phyloP scores from a whole-genome alignment of 73 alveolate genomes.

The Paramecium biaurelia region DNA sequence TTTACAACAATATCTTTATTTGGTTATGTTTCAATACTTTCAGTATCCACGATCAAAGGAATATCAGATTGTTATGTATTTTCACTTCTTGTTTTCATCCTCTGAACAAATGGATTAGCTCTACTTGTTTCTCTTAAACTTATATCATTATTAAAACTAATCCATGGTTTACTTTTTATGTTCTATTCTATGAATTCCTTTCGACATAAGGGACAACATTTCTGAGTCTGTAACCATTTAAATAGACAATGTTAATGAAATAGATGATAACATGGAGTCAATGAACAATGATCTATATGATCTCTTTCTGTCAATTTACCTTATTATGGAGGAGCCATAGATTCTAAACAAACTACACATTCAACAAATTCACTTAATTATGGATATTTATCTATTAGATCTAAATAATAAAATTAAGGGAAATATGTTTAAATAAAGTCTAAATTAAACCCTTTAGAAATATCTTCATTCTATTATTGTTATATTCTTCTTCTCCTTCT shows the following conservation, averaged over 20 bases:
- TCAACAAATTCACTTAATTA: conserved; percentile 17
- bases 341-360: conserved; percentile 38
- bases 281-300: neutral
- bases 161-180: conserved; percentile 11
- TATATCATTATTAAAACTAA: neutral
- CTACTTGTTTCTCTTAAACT: conserved; percentile 20
- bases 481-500: conserved; percentile 11
- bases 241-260: conserved; percentile 44
- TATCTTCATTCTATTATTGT: neutral
- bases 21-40: neutral
- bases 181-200: neutral
- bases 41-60: neutral
- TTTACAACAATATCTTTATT: neutral
- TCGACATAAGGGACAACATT: conserved; percentile 38
- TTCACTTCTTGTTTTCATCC: conserved; percentile 46
- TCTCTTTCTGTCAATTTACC: conserved; percentile 5
- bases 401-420: neutral
- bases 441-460: neutral
- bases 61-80: conserved; percentile 10
- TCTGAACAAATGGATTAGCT: neutral
- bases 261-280: conserved; percentile 48
- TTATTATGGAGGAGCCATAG: neutral
- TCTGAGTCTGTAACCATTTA: conserved; percentile 18
- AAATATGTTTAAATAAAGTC: conserved; percentile 9
- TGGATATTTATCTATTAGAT: conserved; percentile 30